These are phyloP conservation scores for Suillus tomentosus DNA, from an alignment of 768 basidiomycete species.

Conservation along the genomic window DNA sequence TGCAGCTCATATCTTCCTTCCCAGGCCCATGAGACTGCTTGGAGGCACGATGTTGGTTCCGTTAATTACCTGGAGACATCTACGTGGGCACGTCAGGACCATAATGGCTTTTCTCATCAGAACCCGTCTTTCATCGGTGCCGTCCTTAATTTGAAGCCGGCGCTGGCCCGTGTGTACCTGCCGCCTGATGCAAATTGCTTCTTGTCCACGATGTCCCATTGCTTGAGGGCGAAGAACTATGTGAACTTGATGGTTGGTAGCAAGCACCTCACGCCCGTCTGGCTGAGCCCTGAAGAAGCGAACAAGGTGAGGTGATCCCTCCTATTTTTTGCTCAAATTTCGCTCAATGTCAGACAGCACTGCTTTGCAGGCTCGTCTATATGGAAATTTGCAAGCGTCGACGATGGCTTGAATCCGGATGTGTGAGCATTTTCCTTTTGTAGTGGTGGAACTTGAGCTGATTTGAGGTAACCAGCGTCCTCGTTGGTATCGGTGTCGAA, in stretches of 20 bases:
- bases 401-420: constrained; percentile 71
- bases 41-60: constrained; percentile 71
- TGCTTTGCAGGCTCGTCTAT: constrained; percentile 86
- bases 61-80: constrained; percentile 89
- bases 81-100: constrained; percentile 83
- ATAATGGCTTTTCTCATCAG: constrained; percentile 91
- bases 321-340: not conserved
- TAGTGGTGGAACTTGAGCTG: not conserved
- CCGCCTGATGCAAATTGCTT: constrained; percentile 92
- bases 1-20: not conserved
- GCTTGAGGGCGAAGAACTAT: constrained; percentile 81
- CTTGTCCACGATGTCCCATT: constrained; percentile 82
- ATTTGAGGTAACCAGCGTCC: constrained; percentile 46
- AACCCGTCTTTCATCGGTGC: constrained; percentile 86
- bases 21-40: constrained; percentile 59
- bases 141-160: constrained; percentile 76
- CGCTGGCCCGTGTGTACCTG: constrained; percentile 74
- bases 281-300: constrained; percentile 76
- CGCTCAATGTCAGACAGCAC: constrained; percentile 47
- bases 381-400: constrained; percentile 82
- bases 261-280: constrained; percentile 82
- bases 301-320: constrained; percentile 45
- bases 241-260: constrained; percentile 88
- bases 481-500: constrained; percentile 88
- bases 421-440: constrained; percentile 45